Base-by-base conservation (phyloP, 164 flowering plant species). In the Buxus sempervirens region DNA sequence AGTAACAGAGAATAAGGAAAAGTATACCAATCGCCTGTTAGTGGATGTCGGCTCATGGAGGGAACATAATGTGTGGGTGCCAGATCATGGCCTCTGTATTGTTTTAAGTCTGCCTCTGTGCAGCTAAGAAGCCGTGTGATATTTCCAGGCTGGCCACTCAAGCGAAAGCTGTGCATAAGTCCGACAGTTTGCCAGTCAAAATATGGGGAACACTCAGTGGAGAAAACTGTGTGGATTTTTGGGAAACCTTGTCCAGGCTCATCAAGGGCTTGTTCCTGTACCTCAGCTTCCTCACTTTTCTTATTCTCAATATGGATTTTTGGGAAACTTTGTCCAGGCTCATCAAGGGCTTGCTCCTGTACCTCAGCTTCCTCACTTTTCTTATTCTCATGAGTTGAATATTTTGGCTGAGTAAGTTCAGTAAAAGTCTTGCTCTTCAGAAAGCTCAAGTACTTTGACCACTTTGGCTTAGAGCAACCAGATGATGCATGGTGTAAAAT, bases 141-240 rank as follows among this genome's bases (percentile, higher is more conserved):
- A 73, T 88, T 87, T 67, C 98, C 99, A 60, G 98, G 99, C 82
- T 96, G 98, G 48, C 99, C 98, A 79, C 99, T 96, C 67, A 73
- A 76, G 74, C 72, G 83, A 77, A 96, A 96, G 78, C 99, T 96
- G 76, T 96, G 99, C 48, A 96, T 65, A 64, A 96, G 88, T 25
- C 99, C 98, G 42, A 93, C 96, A 76, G 99, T 92, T 75, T 96
- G 99, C 99, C 99, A 96, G 77, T 96, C 99, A 77, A 96, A 96
- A 68, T 90, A 93, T 27, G 91, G 70, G 42, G 87, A 65, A 70
- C 99, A 93, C 69, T 96, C 99, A 5, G 98, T 90, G 60, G 98
- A 96, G 76, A 93, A 96, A 42, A 90, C 21, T 7, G 99, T 96
- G 79, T 96, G 99, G 51, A 96, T 93, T 83, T 92, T 96, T 16